Evolutionary conservation across 2,329 filamentous ascomycete species (phyloP).

Genomic region (Fusarium sp.): DNA sequence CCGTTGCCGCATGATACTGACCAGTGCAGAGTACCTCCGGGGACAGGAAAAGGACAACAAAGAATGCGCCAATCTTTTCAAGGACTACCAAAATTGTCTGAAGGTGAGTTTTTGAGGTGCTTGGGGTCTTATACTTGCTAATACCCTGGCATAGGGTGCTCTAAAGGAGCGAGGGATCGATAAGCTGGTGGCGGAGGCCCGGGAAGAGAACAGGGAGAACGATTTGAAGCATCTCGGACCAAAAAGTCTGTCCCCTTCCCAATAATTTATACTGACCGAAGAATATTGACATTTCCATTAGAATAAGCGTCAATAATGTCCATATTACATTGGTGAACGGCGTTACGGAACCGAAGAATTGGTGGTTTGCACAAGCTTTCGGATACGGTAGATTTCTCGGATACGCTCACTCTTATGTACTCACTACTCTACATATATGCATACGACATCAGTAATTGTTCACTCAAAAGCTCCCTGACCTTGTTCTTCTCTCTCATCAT

Average conservation of each 20-base stretch:
- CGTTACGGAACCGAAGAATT: slow-evolving; percentile 12
- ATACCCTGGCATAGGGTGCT: slow-evolving; percentile 59
- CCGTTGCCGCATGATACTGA: slow-evolving; percentile 30
- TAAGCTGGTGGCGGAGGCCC: slow-evolving; percentile 89
- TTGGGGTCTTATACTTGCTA: background rate
- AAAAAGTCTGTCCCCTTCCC: slow-evolving; percentile 51
- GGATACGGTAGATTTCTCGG: background rate
- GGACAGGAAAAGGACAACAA: slow-evolving; percentile 83
- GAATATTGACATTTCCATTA: slow-evolving; percentile 15
- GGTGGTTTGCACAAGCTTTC: background rate
- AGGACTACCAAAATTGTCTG: slow-evolving; percentile 88
- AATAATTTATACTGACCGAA: background rate
- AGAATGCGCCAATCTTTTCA: slow-evolving; percentile 88
- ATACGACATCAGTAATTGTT: background rate
- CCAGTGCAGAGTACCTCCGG: slow-evolving; percentile 81
- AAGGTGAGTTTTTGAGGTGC: slow-evolving; percentile 63
- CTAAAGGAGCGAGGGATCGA: slow-evolving; percentile 93
- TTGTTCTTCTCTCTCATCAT: background rate
- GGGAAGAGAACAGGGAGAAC: slow-evolving; percentile 89
- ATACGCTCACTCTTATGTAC: background rate
- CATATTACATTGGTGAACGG: slow-evolving; percentile 1
- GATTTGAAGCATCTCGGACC: slow-evolving; percentile 68
- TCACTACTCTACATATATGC: slow-evolving; percentile 1
- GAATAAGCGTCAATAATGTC: slow-evolving; percentile 17
- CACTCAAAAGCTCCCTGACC: background rate